Evolutionary conservation across 106 monocot genomes (phyloP), one percentile per base, ranked within the genome.

Genomic region (Vanilla planifolia): DNA sequence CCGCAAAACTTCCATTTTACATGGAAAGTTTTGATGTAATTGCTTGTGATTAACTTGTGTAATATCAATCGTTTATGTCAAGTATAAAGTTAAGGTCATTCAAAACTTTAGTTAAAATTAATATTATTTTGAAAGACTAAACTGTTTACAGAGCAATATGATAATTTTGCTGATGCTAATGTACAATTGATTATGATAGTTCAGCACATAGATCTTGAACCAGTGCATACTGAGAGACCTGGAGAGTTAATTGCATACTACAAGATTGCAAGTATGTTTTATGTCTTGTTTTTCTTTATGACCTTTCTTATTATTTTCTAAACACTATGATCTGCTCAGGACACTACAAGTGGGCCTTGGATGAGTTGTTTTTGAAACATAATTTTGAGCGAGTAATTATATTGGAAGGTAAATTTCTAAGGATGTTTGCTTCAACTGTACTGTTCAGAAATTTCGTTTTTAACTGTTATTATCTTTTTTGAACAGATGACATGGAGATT

Each of bases 401-500:
- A 66, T 71, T 96, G 68, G 96, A 96, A 96, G 96, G 96, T 96
- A 58, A 6, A 40, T 16, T 62, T 33, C 55, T 55, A 22, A 29
- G 17, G 5, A 24, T 59, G 20, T 66, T 69, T 41, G n/a, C n/a
- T n/a, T n/a, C n/a, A n/a, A n/a, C n/a, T 30, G 55, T 66, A 47
- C 34, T 36, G 19, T 48, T 56, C 51, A 11, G 30, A 13, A 28
- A 32, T 69, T 29, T 10, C 25, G 23, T 44, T 64, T 14, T 48
- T 59, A 45, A 11, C 4, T 43, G 20, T 32, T 19, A 40, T 21
- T 23, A 29, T 56, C 30, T 43, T 17, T 62, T 6, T 51, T 52
- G 27, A 59, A 64, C 87, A 96, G 96, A 96, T 85, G 96, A 96
- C 68, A 96, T 96, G 96, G 96, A 91, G 71, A 90, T 96, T 71